Evolutionary conservation across 352 stramenopile genomes (phyloP).

Genomic region (Phytophthora meadii): DNA sequence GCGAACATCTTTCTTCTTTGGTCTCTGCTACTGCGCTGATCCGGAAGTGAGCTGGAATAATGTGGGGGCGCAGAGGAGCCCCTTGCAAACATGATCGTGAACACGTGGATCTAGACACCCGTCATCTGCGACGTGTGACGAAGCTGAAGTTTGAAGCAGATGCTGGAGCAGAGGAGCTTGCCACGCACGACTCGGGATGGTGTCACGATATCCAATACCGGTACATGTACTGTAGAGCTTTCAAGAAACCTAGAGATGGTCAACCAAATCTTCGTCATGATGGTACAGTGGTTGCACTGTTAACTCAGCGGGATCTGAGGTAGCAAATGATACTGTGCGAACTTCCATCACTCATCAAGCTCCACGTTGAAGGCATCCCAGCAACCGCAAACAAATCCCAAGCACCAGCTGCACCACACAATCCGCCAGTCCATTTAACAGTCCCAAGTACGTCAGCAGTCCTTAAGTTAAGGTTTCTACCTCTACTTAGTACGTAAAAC

Average conservation of each 20-base stretch:
- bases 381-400: slow-evolving; percentile 8
- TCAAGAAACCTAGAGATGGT: neutral
- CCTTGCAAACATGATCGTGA: slow-evolving; percentile 7
- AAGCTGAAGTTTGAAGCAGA: slow-evolving; percentile 26
- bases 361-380: neutral
- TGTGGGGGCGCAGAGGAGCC: slow-evolving; percentile 2
- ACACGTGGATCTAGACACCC: slow-evolving; percentile 9
- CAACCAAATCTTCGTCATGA: slow-evolving; percentile 1
- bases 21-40: slow-evolving; percentile 1
- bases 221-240: too few species aligned
- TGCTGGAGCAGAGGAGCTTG: slow-evolving; percentile 1
- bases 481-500: neutral
- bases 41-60: slow-evolving; percentile 2
- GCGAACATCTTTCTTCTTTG: slow-evolving; percentile 27
- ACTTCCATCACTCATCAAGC: slow-evolving; percentile 25
- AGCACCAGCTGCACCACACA: neutral
- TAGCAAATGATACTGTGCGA: slow-evolving; percentile 1
- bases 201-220: neutral
- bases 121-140: slow-evolving; percentile 17
- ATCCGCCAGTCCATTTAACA: neutral
- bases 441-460: slow-evolving; percentile 14
- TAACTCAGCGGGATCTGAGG: neutral
- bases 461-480: neutral
- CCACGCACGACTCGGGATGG: neutral
- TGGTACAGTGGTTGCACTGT: slow-evolving; percentile 16